Percentiles rank a stretch among this genome's conserved stretches.
Conservation (phyloP, 768 basidiomycete genomes). For the Mycena polygramma region DNA sequence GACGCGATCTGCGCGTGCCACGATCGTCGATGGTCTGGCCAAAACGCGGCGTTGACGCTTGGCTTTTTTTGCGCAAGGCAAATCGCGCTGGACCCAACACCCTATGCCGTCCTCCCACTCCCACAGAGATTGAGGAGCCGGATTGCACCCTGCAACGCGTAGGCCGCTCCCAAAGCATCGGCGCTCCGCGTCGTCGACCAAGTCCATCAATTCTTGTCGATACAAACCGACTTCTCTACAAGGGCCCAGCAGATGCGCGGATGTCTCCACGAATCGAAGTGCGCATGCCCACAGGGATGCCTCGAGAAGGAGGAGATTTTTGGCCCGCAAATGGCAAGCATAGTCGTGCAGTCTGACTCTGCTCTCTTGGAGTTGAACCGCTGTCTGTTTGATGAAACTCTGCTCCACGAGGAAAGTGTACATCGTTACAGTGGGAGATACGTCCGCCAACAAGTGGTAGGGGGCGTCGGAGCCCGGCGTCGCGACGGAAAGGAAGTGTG, state of each 20-base stretch:
- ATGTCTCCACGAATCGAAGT: slow-evolving; percentile 58
- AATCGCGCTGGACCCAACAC: slow-evolving; percentile 53
- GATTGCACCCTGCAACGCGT: background rate
- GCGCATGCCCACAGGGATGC: slow-evolving; percentile 67
- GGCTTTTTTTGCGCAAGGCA: slow-evolving; percentile 21
- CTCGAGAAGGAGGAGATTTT: slow-evolving; percentile 56
- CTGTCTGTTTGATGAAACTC: slow-evolving; percentile 32
- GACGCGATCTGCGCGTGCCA: background rate
- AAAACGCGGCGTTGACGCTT: background rate
- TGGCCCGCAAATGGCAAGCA: slow-evolving; percentile 46
- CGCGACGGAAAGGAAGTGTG: slow-evolving; percentile 14
- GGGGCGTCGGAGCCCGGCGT: background rate
- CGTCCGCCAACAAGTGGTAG: slow-evolving; percentile 15
- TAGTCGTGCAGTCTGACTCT: slow-evolving; percentile 42
- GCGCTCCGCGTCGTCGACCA: slow-evolving; percentile 65
- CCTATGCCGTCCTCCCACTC: slow-evolving; percentile 63
- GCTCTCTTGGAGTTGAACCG: slow-evolving; percentile 17
- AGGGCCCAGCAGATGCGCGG: slow-evolving; percentile 3
- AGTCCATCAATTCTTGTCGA: slow-evolving; percentile 57
- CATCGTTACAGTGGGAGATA: slow-evolving; percentile 41
- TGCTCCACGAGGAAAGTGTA: slow-evolving; percentile 46
- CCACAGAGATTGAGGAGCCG: slow-evolving; percentile 47
- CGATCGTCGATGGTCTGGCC: too few species aligned
- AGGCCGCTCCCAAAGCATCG: slow-evolving; percentile 54
- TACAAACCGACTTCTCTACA: slow-evolving; percentile 46